phyloP scores from a whole-genome alignment of 2,329 filamentous ascomycete species.

The Fusarium fracticaudum region DNA sequence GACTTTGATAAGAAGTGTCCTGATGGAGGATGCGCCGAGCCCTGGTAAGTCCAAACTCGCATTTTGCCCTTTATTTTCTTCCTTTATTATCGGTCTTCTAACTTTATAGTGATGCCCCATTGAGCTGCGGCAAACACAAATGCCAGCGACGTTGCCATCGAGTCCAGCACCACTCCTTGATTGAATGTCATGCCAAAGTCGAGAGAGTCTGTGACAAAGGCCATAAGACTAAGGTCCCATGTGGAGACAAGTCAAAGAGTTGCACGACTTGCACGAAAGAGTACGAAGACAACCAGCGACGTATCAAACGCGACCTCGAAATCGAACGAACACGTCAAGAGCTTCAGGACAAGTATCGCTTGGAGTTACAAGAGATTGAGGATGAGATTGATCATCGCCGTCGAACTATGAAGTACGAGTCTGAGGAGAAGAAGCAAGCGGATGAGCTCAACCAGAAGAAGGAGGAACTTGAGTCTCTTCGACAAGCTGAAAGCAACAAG shows the following conservation, averaged over 20 bases:
- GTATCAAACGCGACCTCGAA: slow-evolving; percentile 56
- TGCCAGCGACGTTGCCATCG: slow-evolving; percentile 72
- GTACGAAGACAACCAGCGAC: slow-evolving; percentile 51
- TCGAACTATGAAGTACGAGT: slow-evolving; percentile 53
- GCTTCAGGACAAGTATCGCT: slow-evolving; percentile 56
- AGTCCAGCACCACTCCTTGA: slow-evolving; percentile 64
- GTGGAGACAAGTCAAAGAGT: slow-evolving; percentile 49
- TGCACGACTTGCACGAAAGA: slow-evolving; percentile 66
- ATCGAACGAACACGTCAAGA: slow-evolving; percentile 60
- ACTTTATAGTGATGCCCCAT: slow-evolving; percentile 53
- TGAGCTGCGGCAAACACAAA: slow-evolving; percentile 67
- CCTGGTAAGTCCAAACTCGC: slow-evolving; percentile 59
- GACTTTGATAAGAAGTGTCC: slow-evolving; percentile 72
- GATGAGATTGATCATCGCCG: slow-evolving; percentile 64
- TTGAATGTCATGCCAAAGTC: slow-evolving; percentile 48
- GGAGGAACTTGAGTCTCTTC: slow-evolving; percentile 56
- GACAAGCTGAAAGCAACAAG: slow-evolving; percentile 41
- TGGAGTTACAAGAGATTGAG: slow-evolving; percentile 58
- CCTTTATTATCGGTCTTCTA: no score
- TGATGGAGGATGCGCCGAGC: slow-evolving; percentile 73
- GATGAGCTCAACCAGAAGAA: slow-evolving; percentile 56
- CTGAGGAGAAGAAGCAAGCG: slow-evolving; percentile 56
- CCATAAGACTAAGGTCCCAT: slow-evolving; percentile 61
- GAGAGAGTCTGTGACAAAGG: slow-evolving; percentile 59
- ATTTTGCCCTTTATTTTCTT: no score